Base-by-base conservation (phyloP, 2,329 filamentous ascomycete species). In the Clonostachys sp. region DNA sequence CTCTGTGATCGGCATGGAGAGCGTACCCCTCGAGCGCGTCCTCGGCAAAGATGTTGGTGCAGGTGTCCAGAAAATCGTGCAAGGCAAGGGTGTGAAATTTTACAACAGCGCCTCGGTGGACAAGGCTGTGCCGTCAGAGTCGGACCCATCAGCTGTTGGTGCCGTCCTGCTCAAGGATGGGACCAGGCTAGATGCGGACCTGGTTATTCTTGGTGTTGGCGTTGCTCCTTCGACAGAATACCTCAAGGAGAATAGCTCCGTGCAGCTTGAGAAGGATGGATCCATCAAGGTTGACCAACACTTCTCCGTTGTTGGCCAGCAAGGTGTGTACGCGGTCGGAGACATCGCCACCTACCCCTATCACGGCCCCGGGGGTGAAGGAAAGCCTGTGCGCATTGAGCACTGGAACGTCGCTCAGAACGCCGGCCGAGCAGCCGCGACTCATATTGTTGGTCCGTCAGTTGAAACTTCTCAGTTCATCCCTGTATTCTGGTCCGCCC, bases 371-470 rank as follows among this genome's bases (percentile, higher is more conserved):
- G 91, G 89, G 20, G 86, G 89, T 24, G 78, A 86, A 14, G 89
- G 88, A 52, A 77, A 76, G 41, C 77, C 78, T 16, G 81, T 87
- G 1, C 86, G 94, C 53, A 96, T 97, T 61, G 94, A 99, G 74
- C 94, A 99, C 65, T 99, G 94, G 94, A 92, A 96, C 67, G 94
- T 99, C 4, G 94, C 94, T 5, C 94, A 97, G 62, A 96, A 97
- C 60, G 77, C 89, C 2, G 94, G 94, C 4, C 87, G 92, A 41
- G 78, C 80, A 20, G 92, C 87, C 2, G 94, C 91, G 2, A 75
- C 76, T 45, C 81, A 88, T 57, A 96, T 99, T 60, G 78, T 83
- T 55, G 75, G 86, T 57, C 79, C 86, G 0, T 67, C 76, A 8
- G 64, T 76, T 42, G 75, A 77, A 52, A 74, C 83, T 1, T 83